These are phyloP conservation scores for Halenospora varia DNA, from an alignment of 495 filamentous ascomycete genomes.

Conservation along the genomic window DNA sequence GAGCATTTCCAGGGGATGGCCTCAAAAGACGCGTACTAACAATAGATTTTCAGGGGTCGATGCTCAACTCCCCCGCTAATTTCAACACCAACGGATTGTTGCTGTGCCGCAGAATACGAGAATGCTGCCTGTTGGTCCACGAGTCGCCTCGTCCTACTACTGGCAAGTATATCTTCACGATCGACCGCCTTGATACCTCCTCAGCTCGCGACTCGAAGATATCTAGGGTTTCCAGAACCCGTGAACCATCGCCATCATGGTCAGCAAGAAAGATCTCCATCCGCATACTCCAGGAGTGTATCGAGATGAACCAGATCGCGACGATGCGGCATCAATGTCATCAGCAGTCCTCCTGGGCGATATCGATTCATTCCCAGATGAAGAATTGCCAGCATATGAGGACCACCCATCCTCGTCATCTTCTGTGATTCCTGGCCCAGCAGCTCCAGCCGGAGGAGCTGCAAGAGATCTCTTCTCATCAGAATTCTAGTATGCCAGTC, in stretches of 20 bases:
- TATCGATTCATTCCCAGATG: constrained; percentile 22
- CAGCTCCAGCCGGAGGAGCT: background rate
- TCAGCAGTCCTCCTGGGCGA: constrained; percentile 23
- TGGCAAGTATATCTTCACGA: background rate
- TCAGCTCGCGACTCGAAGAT: too few relatives aligned
- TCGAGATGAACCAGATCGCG: constrained; percentile 22
- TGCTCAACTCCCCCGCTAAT: too few relatives aligned
- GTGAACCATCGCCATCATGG: background rate
- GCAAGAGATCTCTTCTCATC: background rate
- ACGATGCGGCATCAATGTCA: constrained; percentile 23
- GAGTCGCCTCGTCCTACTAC: background rate
- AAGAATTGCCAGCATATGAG: constrained; percentile 22
- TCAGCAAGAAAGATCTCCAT: background rate
- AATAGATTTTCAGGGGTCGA: too few relatives aligned
- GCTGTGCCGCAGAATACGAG: background rate
- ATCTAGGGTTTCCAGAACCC: background rate
- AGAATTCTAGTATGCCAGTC: background rate
- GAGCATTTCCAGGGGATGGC: too few relatives aligned
- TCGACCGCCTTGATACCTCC: background rate
- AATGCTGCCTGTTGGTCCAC: background rate
- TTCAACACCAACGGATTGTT: too few relatives aligned
- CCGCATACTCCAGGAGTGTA: background rate
- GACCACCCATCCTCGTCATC: constrained; percentile 11
- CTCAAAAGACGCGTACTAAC: too few relatives aligned
- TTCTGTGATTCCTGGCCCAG: background rate